Percentiles rank a stretch among this genome's conserved stretches.
These are phyloP conservation scores for Malus hybrid DNA, from an alignment of 331 rosid genomes.

Conservation along the genomic window DNA sequence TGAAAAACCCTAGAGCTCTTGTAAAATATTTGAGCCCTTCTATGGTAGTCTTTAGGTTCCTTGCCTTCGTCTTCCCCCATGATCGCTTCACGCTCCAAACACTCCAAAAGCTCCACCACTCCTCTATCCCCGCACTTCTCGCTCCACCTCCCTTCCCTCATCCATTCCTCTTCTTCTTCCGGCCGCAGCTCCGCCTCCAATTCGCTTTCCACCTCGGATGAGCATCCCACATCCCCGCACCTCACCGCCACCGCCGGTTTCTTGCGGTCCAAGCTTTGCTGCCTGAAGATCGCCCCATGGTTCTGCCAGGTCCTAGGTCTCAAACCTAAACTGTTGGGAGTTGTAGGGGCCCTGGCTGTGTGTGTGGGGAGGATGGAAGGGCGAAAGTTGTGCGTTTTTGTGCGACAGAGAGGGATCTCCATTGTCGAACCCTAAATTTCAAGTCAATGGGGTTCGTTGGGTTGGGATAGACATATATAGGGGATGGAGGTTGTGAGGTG, in stretches of 20 bases:
- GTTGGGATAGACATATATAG: neutral
- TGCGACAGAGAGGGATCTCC: constrained; percentile 19
- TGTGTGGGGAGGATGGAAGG: neutral
- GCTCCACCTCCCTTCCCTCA: constrained; percentile 20
- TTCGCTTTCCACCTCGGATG: constrained; percentile 8
- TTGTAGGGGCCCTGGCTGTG: neutral
- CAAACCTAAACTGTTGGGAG: neutral
- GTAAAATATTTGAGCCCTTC: constrained; percentile 74
- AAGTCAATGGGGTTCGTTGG: neutral
- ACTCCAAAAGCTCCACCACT: constrained; percentile 55
- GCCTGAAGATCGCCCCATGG: neutral
- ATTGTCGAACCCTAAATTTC: neutral
- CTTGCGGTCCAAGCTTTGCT: neutral
- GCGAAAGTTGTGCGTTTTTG: neutral
- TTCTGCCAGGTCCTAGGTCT: neutral
- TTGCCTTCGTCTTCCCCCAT: constrained; percentile 84
- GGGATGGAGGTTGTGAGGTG: neutral
- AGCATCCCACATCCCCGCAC: constrained; percentile 22
- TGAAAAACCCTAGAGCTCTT: constrained; percentile 57
- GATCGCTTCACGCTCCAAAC: constrained; percentile 74
- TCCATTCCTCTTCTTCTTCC: constrained; percentile 20
- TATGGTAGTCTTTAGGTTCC: constrained; percentile 57
- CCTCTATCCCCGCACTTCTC: constrained; percentile 49
- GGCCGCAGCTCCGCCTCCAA: constrained; percentile 35
- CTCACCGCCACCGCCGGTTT: constrained; percentile 11